Evolutionary conservation across 208 protist species (phyloP), one percentile per base, ranked within the genome.

Genomic region (Angomonas desouzai): DNA sequence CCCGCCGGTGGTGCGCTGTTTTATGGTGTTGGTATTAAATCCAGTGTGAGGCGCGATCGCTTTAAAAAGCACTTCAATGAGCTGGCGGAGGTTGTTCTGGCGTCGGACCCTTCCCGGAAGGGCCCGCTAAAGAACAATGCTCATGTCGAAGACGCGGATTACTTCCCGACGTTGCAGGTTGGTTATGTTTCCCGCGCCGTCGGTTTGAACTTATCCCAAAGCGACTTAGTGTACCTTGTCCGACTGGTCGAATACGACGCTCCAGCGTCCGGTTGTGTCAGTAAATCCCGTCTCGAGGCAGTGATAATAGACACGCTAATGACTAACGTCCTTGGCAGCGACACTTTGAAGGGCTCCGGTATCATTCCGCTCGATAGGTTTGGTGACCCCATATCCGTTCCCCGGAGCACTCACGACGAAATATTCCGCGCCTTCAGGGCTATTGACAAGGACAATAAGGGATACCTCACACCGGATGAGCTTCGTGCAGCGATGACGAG

Each of bases 131-230:
- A 62, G 40, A 55, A 43, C 33, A 36, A 34, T 29, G 43, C 60
- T 0, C 47, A 23, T 25, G 38, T 25, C 33, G 3, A 55, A 1
- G 48, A 64, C 29, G 40, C 30, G 4, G 70, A 81, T 58, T 68
- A 72, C 28, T 84, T 95, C 56, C 83, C 89, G 20, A 89, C 74
- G 1, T 38, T 93, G 28, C 70, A 82, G 22, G 78, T 96, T 48
- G 89, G 85, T 13, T 93, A 81, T 62, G 59, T 97, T 47, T 80
- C 88, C 2, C 82, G 92, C 30, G 85, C 87, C 10, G 81, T 97
- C 79, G 89, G 92, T 20, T 71, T 97, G 9, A 92, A 95, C 45
- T 53, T 91, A 38, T 81, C 77, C 1, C 77, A 88, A 47, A 48
- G 70, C 32, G 68, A 93, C 27, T 71, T 92, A 0, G 67, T 83